Evolutionary conservation across 768 basidiomycete species (phyloP), one percentile per base, ranked within the genome.

Genomic region (Glaciozyma martinii): DNA sequence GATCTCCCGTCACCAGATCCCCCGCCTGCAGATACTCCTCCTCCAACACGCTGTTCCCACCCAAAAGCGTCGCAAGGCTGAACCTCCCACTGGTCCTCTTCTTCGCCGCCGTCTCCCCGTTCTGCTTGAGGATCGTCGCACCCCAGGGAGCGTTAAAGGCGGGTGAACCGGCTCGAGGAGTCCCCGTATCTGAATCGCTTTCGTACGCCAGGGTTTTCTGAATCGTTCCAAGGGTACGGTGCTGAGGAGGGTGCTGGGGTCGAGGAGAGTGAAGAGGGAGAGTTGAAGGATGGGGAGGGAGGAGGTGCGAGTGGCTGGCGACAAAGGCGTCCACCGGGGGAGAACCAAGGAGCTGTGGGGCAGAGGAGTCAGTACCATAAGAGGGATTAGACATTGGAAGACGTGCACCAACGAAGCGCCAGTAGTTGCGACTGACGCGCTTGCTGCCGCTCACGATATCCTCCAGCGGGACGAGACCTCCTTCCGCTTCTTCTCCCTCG

Each of bases 321-420:
- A 66, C 49, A 44, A 66, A 66, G 1, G 44, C 46, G 23, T 66
- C 66, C 3, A 66, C 61, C 7, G 42, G 47, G 0, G 66, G 61
- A 33, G 62, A 53, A 0, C 63, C 58, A n/a, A 46, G 50, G 16
- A 65, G 53, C 63, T 65, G 44, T 8, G 4, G 4, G 8, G 10
- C 2, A 19, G 18, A n/a, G 30, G 19, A 21, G 54, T 56, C 29
- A 23, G 40, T 30, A 29, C 13, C 43, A 16, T 16, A 5, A 27
- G 4, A 23, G 44, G 16, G 18, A 40, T 1, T 23, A 40, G 6
- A 49, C 3, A 27, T 8, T 18, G 61, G 21, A 21, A 13, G 19
- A 59, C 60, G 27, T 7, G 62, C 59, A 1, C 66, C 73, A 5
- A 74, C 25, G 59, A 71, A 74, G 1, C 69, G 61, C 71, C 71